phyloP scores from a whole-genome alignment of 106 monocot genomes.

The Phalaenopsis equestris region DNA sequence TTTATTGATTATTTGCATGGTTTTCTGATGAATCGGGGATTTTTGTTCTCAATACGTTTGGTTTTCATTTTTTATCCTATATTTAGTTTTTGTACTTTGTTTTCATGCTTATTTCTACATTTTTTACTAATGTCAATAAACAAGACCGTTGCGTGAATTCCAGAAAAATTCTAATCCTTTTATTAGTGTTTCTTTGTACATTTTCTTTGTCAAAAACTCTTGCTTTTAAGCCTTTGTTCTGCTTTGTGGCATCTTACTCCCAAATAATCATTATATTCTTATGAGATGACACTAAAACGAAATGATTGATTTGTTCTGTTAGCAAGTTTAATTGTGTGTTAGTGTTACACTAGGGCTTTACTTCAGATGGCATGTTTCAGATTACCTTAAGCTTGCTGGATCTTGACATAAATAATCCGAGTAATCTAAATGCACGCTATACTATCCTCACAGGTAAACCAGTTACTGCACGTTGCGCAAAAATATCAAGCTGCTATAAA shows the following conservation, averaged over 20 bases:
- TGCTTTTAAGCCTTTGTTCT: not conserved
- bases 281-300: not conserved
- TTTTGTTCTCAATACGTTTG: not conserved
- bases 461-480: constrained; percentile 50
- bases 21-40: not conserved
- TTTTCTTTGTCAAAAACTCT: not conserved
- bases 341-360: not conserved
- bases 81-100: not conserved
- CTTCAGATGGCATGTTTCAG: not conserved
- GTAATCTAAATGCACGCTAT: not conserved
- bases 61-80: not conserved
- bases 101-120: not conserved
- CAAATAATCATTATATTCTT: not conserved
- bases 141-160: not conserved
- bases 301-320: not conserved
- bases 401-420: not conserved
- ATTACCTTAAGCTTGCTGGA: not conserved
- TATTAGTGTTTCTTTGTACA: not conserved
- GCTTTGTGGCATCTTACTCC: not conserved
- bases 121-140: not conserved
- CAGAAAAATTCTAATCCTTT: not conserved
- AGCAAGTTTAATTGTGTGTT: not conserved
- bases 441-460: constrained; percentile 40
- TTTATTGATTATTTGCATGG: not conserved
- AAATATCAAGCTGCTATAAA: constrained; percentile 51